A percentile compares a stretch with the other conserved stretches of the same genome.
These are phyloP conservation scores for Babesia bovis DNA, from an alignment of 169 alveolate genomes.

Conservation along the genomic window DNA sequence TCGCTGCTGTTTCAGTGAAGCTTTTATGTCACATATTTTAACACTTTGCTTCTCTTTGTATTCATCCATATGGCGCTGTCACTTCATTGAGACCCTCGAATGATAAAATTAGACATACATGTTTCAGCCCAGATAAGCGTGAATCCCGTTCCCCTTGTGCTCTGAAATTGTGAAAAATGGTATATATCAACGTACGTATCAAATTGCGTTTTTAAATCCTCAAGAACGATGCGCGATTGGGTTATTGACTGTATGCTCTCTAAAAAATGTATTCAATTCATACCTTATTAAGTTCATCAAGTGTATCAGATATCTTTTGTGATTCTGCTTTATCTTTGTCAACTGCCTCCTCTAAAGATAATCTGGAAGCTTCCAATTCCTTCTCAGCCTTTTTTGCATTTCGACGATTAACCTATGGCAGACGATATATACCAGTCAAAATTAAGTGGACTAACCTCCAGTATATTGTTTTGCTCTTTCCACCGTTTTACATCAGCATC, in stretches of 20 bases:
- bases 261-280: no score
- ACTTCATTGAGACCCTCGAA: not conserved
- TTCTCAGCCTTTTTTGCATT: not conserved
- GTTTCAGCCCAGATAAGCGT: conserved; percentile 11
- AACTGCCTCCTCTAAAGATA: not conserved
- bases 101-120: not conserved
- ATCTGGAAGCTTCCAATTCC: conserved; percentile 8
- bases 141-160: conserved; percentile 11
- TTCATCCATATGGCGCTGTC: conserved; percentile 43
- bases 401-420: not conserved
- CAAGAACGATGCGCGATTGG: conserved; percentile 18
- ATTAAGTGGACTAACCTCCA: conserved; percentile 1
- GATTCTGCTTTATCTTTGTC: not conserved
- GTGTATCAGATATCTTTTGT: not conserved
- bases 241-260: conserved; percentile 3
- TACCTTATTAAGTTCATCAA: conserved; percentile 32
- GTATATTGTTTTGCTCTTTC: not conserved
- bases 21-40: conserved; percentile 20
- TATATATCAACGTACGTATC: not conserved
- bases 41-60: conserved; percentile 43
- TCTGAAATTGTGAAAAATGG: not conserved
- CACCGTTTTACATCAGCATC: not conserved
- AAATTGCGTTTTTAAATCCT: conserved; percentile 3
- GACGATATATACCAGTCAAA: not conserved
- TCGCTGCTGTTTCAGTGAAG: conserved; percentile 18